Base-by-base conservation (phyloP, 768 basidiomycete genomes). In the Pleurotus giganteus region DNA sequence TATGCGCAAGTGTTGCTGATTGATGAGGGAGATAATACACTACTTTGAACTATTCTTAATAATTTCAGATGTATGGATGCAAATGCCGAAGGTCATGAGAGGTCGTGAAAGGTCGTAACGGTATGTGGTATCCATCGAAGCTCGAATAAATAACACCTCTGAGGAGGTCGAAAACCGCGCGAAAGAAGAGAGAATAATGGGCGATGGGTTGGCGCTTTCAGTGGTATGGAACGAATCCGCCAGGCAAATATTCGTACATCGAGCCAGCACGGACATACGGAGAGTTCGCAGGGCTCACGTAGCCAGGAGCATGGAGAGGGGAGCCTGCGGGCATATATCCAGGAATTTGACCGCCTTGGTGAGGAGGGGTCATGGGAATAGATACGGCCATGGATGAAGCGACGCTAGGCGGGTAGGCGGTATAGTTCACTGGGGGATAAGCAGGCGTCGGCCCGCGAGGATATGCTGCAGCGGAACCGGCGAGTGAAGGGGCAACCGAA, bases 151-250 rank as follows among this genome's bases (percentile, higher is more conserved):
- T 24, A 45, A 17, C 12, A 45, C 29, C 46, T 47, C 46, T 15
- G 8, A 17, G 31, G 46, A 32, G 31, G 17, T n/a, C 46, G 29
- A 47, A 29, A 28, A 24, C 46, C 46, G 29, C 24, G 31, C 6
- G 29, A 6, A 47, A 47, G 27, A n/a, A 6, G n/a, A 13, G 11
- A 47, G 24, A 21, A 47, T 19, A n/a, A 17, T 28, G 17, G 46
- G 17, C 17, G 21, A 3, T 17, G 31, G n/a, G n/a, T n/a, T n/a
- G 46, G 23, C 27, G 28, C 21, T 7, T 51, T 51, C 26, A 37
- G 23, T 51, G 49, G 34, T 51, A 51, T 37, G 49, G 49, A n/a
- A 51, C 23, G 34, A 51, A 51, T 34, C 49, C 49, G 19, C 34
- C 34, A 51, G 49, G 49, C 34, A 51, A 24, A 37, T 51, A 51